Evolutionary conservation across 345 rosid genomes (phyloP).

Genomic region (Aurinia saxatilis): DNA sequence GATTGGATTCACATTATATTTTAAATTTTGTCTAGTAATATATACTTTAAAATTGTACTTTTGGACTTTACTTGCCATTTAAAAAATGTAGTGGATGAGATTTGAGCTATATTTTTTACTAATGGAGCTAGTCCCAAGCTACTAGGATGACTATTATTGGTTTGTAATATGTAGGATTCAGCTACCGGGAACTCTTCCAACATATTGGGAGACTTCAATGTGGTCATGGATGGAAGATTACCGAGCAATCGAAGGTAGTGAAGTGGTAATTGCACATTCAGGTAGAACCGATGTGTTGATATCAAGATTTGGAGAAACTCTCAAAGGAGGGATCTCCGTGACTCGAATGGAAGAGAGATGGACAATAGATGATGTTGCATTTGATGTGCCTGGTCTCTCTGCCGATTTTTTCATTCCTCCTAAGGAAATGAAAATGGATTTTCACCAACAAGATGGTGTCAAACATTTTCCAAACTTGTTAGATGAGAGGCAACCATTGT

Average conservation of each 20-base stretch:
- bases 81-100: too few species aligned
- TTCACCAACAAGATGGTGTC: conserved; percentile 21
- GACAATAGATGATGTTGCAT: conserved; percentile 80
- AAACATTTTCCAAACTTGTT: conserved; percentile 3
- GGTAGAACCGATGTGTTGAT: conserved; percentile 72
- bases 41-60: too few species aligned
- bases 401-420: conserved; percentile 88
- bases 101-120: neutral
- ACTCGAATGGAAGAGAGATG: conserved; percentile 85
- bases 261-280: conserved; percentile 76
- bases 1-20: neutral
- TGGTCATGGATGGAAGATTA: conserved; percentile 70
- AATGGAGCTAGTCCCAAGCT: neutral
- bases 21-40: too few species aligned
- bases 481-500: neutral
- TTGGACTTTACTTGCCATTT: too few species aligned
- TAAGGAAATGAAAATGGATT: conserved; percentile 47
- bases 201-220: conserved; percentile 95
- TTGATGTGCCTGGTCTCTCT: conserved; percentile 74
- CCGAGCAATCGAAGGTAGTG: conserved; percentile 46
- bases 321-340: conserved; percentile 59
- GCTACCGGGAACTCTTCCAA: conserved; percentile 62
- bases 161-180: conserved; percentile 48
- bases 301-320: conserved; percentile 73
- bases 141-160: neutral